phyloP scores from a whole-genome alignment of 2,329 filamentous ascomycete genomes.

The Colletotrichum sp. region DNA sequence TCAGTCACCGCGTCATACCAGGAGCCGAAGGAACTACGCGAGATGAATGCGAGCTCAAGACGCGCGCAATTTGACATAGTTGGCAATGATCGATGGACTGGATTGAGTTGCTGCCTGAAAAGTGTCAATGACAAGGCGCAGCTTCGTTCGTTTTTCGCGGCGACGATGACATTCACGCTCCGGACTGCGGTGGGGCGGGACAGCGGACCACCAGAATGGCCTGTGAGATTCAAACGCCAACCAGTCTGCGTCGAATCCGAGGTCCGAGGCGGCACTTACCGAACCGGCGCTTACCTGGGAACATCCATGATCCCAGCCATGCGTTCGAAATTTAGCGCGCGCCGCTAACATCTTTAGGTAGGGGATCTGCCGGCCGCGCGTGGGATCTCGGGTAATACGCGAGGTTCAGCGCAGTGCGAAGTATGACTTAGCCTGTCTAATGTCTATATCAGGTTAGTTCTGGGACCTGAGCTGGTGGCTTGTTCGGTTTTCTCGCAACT shows the following conservation, averaged over 20 bases:
- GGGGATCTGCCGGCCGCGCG: no score
- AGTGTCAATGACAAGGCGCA: background rate
- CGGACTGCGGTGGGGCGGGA: background rate
- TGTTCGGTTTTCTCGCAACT: background rate
- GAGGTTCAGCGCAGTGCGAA: background rate
- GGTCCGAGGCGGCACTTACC: background rate
- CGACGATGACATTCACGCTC: background rate
- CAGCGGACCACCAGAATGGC: background rate
- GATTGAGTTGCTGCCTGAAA: background rate
- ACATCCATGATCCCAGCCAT: background rate
- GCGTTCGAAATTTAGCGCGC: background rate
- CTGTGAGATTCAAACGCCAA: background rate
- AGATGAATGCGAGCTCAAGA: background rate
- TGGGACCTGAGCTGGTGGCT: background rate
- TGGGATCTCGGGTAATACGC: background rate
- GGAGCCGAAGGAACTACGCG: background rate
- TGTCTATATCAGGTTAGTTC: background rate
- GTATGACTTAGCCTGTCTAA: background rate
- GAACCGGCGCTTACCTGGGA: background rate
- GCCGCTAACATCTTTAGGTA: no score
- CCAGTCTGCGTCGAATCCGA: background rate
- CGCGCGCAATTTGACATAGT: background rate
- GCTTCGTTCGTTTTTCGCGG: background rate
- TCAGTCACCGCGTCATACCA: background rate
- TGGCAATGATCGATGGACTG: background rate